Percentiles rank a stretch among this genome's conserved stretches.
These are phyloP conservation scores for Raddia distichophylla DNA, from an alignment of 176 grass and related monocot species.

Conservation along the genomic window DNA sequence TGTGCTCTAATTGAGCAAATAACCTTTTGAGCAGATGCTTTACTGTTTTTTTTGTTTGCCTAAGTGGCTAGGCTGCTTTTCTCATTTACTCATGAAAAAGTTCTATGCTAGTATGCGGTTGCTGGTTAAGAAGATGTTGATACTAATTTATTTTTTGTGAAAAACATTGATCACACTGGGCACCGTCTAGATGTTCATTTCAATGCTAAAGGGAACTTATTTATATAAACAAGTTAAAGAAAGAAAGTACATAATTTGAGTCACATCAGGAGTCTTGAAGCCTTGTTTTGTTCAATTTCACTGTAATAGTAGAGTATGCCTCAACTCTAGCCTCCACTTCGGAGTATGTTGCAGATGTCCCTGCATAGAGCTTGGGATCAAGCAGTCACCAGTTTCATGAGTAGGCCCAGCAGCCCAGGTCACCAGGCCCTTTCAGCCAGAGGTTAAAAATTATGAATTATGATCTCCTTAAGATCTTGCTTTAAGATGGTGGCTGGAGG, in stretches of 20 bases:
- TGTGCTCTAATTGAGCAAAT: slow-evolving; percentile 16
- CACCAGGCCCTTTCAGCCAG: slow-evolving; percentile 9
- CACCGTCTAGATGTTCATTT: slow-evolving; percentile 23
- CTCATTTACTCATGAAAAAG: not conserved
- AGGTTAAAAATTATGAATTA: not conserved
- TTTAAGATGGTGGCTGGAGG: slow-evolving; percentile 27
- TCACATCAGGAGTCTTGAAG: not conserved
- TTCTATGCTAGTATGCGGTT: not conserved
- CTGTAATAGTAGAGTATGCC: not conserved
- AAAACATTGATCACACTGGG: slow-evolving; percentile 7
- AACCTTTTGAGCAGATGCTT: not conserved
- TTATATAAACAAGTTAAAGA: not conserved
- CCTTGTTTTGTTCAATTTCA: not conserved
- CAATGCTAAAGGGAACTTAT: not conserved
- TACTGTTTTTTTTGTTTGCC: slow-evolving; percentile 13
- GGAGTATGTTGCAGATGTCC: slow-evolving; percentile 8
- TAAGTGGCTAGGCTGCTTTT: slow-evolving; percentile 2
- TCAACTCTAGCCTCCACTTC: slow-evolving; percentile 2
- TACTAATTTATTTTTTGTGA: not conserved
- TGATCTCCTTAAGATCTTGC: slow-evolving; percentile 21
- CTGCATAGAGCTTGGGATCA: slow-evolving; percentile 24
- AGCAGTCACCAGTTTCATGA: slow-evolving; percentile 32
- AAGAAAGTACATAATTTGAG: not conserved
- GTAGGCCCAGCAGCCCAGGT: slow-evolving; percentile 10
- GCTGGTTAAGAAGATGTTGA: not conserved